Conservation (phyloP, 2,329 filamentous ascomycete species). For the Penicillium sp. region DNA sequence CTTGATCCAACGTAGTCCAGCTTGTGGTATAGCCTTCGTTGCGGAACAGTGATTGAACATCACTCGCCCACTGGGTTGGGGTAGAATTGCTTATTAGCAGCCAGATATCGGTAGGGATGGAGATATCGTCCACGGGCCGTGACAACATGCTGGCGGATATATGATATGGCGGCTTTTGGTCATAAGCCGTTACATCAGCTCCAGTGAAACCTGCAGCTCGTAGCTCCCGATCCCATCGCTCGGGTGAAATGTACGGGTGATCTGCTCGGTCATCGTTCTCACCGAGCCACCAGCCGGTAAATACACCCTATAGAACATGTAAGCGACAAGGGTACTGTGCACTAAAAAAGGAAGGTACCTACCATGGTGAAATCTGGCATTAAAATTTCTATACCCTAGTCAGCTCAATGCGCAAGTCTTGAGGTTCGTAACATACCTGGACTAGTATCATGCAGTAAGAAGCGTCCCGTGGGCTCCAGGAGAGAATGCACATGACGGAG, state of each 20-base stretch:
- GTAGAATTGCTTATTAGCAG: background rate
- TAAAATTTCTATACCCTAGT: conserved; percentile 1
- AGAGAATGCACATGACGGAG: conserved; percentile 21
- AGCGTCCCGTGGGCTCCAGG: conserved; percentile 37
- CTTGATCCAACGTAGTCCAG: background rate
- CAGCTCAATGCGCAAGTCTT: background rate
- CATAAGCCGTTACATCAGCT: background rate
- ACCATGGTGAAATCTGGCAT: conserved; percentile 4
- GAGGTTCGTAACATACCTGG: background rate
- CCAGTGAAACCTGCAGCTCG: conserved; percentile 3
- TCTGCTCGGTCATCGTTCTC: background rate
- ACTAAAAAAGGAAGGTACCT: background rate
- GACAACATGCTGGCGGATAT: background rate
- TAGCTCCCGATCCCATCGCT: conserved; percentile 1
- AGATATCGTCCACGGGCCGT: background rate
- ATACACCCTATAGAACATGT: background rate
- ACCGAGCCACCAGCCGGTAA: conserved; percentile 9
- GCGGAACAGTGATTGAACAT: background rate
- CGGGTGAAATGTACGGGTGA: background rate
- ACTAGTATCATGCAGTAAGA: conserved; percentile 39
- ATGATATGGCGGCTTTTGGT: background rate
- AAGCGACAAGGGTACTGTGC: background rate
- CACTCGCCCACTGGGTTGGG: background rate
- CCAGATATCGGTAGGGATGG: background rate
- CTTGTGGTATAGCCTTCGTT: background rate